Evolutionary conservation across 305 asterid species (phyloP).

Genomic region (Plantago rigida): DNA sequence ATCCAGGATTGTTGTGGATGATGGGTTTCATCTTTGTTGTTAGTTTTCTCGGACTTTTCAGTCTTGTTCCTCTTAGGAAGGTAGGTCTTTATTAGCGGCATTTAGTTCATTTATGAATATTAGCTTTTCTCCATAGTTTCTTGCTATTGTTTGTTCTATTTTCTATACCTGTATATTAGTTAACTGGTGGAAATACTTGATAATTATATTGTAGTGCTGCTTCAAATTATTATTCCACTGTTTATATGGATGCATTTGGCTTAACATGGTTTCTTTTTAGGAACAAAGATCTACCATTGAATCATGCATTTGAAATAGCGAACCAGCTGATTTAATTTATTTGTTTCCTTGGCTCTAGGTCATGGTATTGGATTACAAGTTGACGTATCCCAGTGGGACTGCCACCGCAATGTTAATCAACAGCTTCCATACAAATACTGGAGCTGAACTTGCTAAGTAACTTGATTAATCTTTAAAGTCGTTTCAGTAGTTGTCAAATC

Average conservation of each 20-base stretch:
- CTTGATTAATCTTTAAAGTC: conserved; percentile 11
- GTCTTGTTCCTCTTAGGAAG: conserved; percentile 94
- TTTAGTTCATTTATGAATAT: too few species aligned
- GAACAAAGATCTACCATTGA: neutral
- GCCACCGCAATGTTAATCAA: conserved; percentile 96
- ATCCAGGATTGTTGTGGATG: conserved; percentile 92
- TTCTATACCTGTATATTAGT: too few species aligned
- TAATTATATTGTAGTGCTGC: too few species aligned
- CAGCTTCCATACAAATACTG: conserved; percentile 85
- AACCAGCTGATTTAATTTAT: neutral
- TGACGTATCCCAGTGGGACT: conserved; percentile 94
- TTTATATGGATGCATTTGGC: neutral
- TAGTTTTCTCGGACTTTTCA: conserved; percentile 86
- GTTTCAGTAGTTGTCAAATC: neutral
- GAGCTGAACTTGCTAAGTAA: conserved; percentile 93
- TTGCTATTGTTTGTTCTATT: too few species aligned
- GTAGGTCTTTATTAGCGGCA: conserved; percentile 26
- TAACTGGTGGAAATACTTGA: too few species aligned
- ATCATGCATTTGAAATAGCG: neutral
- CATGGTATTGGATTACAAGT: conserved; percentile 76
- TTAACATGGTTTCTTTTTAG: neutral
- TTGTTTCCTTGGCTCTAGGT: conserved; percentile 40
- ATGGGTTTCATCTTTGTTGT: conserved; percentile 74
- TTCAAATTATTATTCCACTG: neutral
- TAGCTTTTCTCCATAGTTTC: too few species aligned